phyloP scores from a whole-genome alignment of 441 rosid genomes.

The Gossypium gossypioides region DNA sequence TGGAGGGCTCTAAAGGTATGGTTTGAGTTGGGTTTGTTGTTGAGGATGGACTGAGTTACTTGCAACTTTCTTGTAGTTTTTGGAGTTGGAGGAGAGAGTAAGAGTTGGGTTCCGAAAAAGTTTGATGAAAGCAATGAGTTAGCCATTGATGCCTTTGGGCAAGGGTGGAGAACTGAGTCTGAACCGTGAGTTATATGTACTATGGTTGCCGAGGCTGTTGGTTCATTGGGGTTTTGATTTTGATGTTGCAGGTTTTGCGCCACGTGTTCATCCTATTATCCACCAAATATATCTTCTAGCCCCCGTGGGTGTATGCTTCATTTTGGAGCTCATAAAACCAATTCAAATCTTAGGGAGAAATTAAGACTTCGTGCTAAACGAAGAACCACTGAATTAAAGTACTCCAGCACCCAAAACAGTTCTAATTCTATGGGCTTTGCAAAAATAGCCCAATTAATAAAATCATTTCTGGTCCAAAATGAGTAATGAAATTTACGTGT shows the following conservation, averaged over 20 bases:
- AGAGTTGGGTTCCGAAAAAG: constrained; percentile 36
- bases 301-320: background rate
- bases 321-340: background rate
- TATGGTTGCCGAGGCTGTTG: background rate
- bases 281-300: constrained; percentile 16
- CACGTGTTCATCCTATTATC: constrained; percentile 42
- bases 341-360: background rate
- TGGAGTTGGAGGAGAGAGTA: constrained; percentile 57
- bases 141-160: constrained; percentile 15
- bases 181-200: no score
- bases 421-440: background rate
- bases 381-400: background rate
- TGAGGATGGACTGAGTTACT: constrained; percentile 20
- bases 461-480: no score
- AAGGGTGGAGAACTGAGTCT: no score
- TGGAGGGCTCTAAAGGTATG: constrained; percentile 16
- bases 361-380: background rate
- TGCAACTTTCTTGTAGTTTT: constrained; percentile 33
- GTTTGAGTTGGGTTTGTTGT: constrained; percentile 18
- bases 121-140: constrained; percentile 46
- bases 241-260: constrained; percentile 25
- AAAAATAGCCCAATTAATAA: background rate
- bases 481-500: no score
- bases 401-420: background rate
- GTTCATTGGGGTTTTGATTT: background rate